These are phyloP conservation scores for Chlorencoelia australis DNA, from an alignment of 2,329 filamentous ascomycete genomes.

Conservation along the genomic window DNA sequence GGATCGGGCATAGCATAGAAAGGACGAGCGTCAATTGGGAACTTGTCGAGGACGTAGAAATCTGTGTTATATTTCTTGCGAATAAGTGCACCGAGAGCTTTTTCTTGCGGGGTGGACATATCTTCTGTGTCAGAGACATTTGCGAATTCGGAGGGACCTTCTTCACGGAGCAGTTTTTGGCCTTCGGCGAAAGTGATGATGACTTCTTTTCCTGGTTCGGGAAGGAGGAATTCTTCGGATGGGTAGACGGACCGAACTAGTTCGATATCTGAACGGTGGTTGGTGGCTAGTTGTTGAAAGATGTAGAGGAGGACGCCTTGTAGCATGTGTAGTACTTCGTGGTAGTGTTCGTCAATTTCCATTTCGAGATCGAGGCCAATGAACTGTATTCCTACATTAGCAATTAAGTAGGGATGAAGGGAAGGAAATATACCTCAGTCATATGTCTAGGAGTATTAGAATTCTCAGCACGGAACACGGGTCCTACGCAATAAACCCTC, in stretches of 20 bases:
- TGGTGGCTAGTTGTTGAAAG: slow-evolving; percentile 57
- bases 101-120: slow-evolving; percentile 72
- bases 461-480: slow-evolving; percentile 80
- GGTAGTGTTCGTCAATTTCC: slow-evolving; percentile 72
- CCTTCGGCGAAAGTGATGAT: slow-evolving; percentile 70
- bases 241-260: slow-evolving; percentile 63
- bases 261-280: slow-evolving; percentile 61
- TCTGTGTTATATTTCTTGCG: slow-evolving; percentile 86
- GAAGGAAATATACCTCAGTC: slow-evolving; percentile 48
- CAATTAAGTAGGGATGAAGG: slow-evolving; percentile 2
- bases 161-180: slow-evolving; percentile 65
- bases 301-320: slow-evolving; percentile 69
- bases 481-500: slow-evolving; percentile 68
- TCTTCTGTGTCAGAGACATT: slow-evolving; percentile 70
- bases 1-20: slow-evolving; percentile 85
- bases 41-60: slow-evolving; percentile 96
- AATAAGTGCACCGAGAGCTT: slow-evolving; percentile 78
- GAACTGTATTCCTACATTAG: slow-evolving; percentile 39
- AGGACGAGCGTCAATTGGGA: slow-evolving; percentile 77
- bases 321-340: slow-evolving; percentile 62
- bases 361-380: slow-evolving; percentile 84
- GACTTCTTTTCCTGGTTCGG: slow-evolving; percentile 63
- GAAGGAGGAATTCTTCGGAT: slow-evolving; percentile 69
- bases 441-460: slow-evolving; percentile 76
- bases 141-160: slow-evolving; percentile 55